These are phyloP conservation scores for Salvia splendens DNA, from an alignment of 257 asterid species.

Conservation along the genomic window DNA sequence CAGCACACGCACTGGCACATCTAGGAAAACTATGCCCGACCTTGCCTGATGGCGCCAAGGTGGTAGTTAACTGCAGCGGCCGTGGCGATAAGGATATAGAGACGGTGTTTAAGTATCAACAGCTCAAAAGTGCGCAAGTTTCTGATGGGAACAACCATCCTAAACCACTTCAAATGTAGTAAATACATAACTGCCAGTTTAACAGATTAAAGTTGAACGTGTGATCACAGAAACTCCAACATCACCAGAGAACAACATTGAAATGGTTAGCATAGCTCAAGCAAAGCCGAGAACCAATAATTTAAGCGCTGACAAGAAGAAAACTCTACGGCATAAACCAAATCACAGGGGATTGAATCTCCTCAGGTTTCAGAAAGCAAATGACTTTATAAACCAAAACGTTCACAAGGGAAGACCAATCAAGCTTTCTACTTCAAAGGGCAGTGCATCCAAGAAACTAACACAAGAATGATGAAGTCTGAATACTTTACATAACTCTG, in stretches of 20 bases:
- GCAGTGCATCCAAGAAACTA: neutral
- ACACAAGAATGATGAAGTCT: neutral
- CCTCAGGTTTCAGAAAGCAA: neutral
- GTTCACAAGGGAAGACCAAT: neutral
- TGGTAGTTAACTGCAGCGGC: conserved; percentile 77
- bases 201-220: neutral
- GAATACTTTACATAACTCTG: neutral
- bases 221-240: neutral
- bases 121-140: neutral
- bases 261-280: neutral
- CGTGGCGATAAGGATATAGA: conserved; percentile 77
- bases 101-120: conserved; percentile 38
- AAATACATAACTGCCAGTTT: neutral
- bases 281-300: neutral
- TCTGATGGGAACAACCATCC: neutral
- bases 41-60: conserved; percentile 51
- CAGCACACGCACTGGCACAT: conserved; percentile 78
- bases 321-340: neutral
- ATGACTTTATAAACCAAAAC: neutral
- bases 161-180: neutral
- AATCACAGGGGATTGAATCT: neutral
- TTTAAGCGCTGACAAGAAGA: neutral
- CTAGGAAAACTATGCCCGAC: conserved; percentile 57
- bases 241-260: neutral
- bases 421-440: neutral